Evolutionary conservation across 768 basidiomycete species (phyloP).

Genomic region (Hygrocybe punicea): DNA sequence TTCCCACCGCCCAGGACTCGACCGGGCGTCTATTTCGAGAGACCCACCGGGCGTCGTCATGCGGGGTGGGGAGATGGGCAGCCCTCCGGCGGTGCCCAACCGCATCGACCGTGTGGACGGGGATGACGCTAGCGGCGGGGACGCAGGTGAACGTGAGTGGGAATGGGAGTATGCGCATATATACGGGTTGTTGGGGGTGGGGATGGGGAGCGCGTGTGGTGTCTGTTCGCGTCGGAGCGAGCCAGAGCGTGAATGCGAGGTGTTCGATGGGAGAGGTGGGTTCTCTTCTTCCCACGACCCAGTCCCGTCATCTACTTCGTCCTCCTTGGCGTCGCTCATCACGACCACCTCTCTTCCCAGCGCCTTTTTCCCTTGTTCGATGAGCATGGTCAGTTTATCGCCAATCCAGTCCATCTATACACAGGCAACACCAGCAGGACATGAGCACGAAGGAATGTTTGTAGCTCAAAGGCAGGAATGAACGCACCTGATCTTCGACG

Average conservation of each 20-base stretch:
- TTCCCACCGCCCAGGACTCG: slow-evolving; percentile 35
- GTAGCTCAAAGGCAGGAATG: not conserved
- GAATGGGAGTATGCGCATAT: no score
- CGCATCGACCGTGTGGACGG: slow-evolving; percentile 35
- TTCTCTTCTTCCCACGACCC: slow-evolving; percentile 74
- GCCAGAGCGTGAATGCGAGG: slow-evolving; percentile 25
- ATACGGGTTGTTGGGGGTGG: slow-evolving; percentile 11
- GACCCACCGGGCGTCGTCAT: slow-evolving; percentile 34
- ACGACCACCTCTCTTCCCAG: slow-evolving; percentile 76
- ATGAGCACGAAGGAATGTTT: not conserved
- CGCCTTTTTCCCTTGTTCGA: slow-evolving; percentile 76
- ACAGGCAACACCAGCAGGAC: no score
- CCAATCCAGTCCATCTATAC: slow-evolving; percentile 89
- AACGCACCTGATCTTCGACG: slow-evolving; percentile 47
- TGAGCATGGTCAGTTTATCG: slow-evolving; percentile 61
- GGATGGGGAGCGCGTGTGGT: slow-evolving; percentile 23
- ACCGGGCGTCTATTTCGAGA: slow-evolving; percentile 31
- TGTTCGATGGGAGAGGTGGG: slow-evolving; percentile 18
- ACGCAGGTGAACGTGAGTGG: slow-evolving; percentile 10
- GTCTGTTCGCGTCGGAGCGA: slow-evolving; percentile 21
- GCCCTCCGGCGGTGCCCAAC: slow-evolving; percentile 19
- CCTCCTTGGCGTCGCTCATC: slow-evolving; percentile 68
- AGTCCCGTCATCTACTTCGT: slow-evolving; percentile 72
- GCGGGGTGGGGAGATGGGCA: slow-evolving; percentile 12
- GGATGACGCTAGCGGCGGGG: slow-evolving; percentile 24